Evolutionary conservation across 768 basidiomycete genomes (phyloP).

Genomic region (Amanita jacksonii): DNA sequence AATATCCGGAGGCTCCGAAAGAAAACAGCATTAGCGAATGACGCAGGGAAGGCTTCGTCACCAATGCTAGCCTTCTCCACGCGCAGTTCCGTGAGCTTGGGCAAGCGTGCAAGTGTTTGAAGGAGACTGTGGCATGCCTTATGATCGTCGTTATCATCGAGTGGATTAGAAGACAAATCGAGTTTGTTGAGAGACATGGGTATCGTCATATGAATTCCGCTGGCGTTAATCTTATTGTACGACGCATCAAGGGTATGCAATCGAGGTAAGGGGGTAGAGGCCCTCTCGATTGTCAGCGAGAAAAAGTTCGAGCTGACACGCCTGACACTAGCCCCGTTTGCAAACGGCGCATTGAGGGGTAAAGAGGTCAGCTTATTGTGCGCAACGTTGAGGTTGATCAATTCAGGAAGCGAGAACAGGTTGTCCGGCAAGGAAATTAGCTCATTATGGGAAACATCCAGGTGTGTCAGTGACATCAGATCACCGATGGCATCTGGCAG

Average conservation of each 20-base stretch:
- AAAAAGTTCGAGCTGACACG: conserved; percentile 48
- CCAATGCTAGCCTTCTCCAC: conserved; percentile 49
- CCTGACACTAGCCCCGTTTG: conserved; percentile 12
- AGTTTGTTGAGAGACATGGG: conserved; percentile 49
- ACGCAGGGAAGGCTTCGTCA: conserved; percentile 46
- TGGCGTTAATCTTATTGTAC: conserved; percentile 52
- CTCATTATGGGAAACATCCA: conserved; percentile 71
- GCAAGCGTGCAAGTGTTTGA: conserved; percentile 35
- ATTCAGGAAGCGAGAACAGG: conserved; percentile 58
- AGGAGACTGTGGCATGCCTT: conserved; percentile 32
- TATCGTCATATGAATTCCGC: conserved; percentile 41
- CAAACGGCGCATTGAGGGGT: conserved; percentile 55
- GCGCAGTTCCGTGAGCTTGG: conserved; percentile 46
- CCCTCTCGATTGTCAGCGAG: conserved; percentile 48
- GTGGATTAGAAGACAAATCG: conserved; percentile 59
- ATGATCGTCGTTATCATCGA: conserved; percentile 22
- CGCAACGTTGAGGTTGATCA: conserved; percentile 59
- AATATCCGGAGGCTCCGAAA: conserved; percentile 50
- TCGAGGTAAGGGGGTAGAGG: conserved; percentile 54
- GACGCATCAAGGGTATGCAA: conserved; percentile 58
- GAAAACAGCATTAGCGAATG: conserved; percentile 24
- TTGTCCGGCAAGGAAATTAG: conserved; percentile 53
- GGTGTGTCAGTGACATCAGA: conserved; percentile 49
- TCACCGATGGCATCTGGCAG: conserved; percentile 64
- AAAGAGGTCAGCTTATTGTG: conserved; percentile 56